phyloP scores from a whole-genome alignment of 108 stramenopile species.

The Epithemia pelagica region DNA sequence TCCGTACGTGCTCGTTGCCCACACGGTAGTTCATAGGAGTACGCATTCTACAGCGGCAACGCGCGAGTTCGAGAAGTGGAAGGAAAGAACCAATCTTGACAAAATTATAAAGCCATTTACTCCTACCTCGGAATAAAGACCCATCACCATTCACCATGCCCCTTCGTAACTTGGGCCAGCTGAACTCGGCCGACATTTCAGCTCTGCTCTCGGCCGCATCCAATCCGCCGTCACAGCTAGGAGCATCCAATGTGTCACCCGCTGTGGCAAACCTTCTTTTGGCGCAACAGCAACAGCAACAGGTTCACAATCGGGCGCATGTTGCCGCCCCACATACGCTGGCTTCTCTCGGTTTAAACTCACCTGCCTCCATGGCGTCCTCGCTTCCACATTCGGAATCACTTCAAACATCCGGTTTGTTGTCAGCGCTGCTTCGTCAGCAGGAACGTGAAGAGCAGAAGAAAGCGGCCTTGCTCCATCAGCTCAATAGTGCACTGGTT shows the following conservation, averaged over 20 bases:
- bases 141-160: too few species aligned
- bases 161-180: not conserved
- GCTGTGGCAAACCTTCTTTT: constrained; percentile 1
- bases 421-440: not conserved
- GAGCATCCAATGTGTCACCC: not conserved
- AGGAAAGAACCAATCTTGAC: too few species aligned
- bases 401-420: not conserved
- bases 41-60: too few species aligned
- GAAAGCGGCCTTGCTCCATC: constrained; percentile 1
- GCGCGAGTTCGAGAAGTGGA: too few species aligned
- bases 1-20: too few species aligned
- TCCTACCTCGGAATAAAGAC: too few species aligned
- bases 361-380: not conserved
- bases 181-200: not conserved
- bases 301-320: not conserved
- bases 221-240: not conserved
- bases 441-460: constrained; percentile 4
- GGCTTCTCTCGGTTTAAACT: not conserved
- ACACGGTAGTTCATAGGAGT: too few species aligned
- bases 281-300: not conserved
- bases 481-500: not conserved
- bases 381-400: not conserved
- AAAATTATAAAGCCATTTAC: too few species aligned
- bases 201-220: constrained; percentile 3
- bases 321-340: not conserved